A percentile compares a stretch with the other conserved stretches of the same genome.
Conservation (phyloP, 2,329 filamentous ascomycete genomes). For the Gremmenia infestans region DNA sequence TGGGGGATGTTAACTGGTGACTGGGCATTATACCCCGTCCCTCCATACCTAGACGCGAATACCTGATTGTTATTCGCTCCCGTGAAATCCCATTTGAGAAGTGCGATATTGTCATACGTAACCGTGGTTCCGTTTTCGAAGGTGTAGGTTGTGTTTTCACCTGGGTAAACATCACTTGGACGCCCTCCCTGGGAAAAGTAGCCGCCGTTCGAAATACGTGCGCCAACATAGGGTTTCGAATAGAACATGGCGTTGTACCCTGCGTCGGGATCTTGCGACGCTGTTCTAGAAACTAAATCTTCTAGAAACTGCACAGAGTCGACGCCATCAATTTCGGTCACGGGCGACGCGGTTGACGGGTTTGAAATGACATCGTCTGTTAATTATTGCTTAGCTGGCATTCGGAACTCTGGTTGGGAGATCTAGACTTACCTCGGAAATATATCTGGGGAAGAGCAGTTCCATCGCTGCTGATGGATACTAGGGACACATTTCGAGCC, state of each 20-base stretch:
- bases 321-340: constrained; percentile 49
- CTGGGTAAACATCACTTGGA: constrained; percentile 32
- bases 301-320: constrained; percentile 43
- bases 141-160: constrained; percentile 30
- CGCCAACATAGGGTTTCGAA: constrained; percentile 17
- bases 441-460: constrained; percentile 51
- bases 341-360: constrained; percentile 39
- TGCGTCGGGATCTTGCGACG: constrained; percentile 33
- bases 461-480: constrained; percentile 55
- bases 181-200: constrained; percentile 33
- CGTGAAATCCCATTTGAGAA: constrained; percentile 28
- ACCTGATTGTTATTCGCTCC: constrained; percentile 1
- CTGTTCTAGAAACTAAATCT: constrained; percentile 33
- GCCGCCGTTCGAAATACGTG: constrained; percentile 15
- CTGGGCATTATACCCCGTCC: neutral
- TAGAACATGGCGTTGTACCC: constrained; percentile 36
- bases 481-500: constrained; percentile 42
- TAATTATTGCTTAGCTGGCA: neutral
- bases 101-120: constrained; percentile 29
- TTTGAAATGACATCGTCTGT: constrained; percentile 18
- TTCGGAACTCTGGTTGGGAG: neutral
- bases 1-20: neutral
- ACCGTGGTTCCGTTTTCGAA: constrained; percentile 33
- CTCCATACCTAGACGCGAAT: neutral
- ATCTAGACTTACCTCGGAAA: constrained; percentile 38